Evolutionary conservation across 495 filamentous ascomycete genomes (phyloP), one percentile per base, ranked within the genome.

Genomic region (Podospora fimiseda): DNA sequence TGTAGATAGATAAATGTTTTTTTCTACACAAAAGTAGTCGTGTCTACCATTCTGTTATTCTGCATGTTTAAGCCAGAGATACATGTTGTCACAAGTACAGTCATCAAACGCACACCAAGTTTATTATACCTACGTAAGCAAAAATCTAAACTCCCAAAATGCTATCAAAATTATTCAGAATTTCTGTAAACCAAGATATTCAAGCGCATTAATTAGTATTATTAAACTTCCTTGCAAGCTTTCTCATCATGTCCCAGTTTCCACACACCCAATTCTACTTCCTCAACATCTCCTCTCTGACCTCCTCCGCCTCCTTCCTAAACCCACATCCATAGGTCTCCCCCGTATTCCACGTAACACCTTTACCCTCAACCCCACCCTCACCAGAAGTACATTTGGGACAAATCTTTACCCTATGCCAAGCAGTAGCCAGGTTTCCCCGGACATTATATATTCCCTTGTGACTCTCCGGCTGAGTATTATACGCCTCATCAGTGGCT

Each of bases 401-500:
- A 18, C 68, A 71, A 2, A 71, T 56, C 50, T 55, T 51, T 2
- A 77, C 67, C 13, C 77, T 71, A 50, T 81, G 77, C 79, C 79
- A 82, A 4, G 77, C 78, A 14, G 70, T 74, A 2, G 78, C 76
- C 27, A 81, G 61, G 51, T 81, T 80, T 0, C 79, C 79, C 8
- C 79, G 63, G 18, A 76, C 67, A 45, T 82, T 82, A 53, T 74
- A 82, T 21, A 77, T 78, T 27, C 67, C 65, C 50, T 64, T 64
- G 50, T 79, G 73, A 39, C 55, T 70, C 57, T 78, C 74, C 38
- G 79, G 78, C 57, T 82, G 79, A 2, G 75, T 71, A 52, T 82
- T 81, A 54, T 81, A 80, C 33, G 74, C 71, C 49, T 80, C 76
- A 59, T 82, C 79, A 16, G 72, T 73, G 19, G 79, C 79, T 63